Evolutionary conservation across 1,139 yeast genomes (phyloP).

Genomic region (Saccharomyces hybrid): DNA sequence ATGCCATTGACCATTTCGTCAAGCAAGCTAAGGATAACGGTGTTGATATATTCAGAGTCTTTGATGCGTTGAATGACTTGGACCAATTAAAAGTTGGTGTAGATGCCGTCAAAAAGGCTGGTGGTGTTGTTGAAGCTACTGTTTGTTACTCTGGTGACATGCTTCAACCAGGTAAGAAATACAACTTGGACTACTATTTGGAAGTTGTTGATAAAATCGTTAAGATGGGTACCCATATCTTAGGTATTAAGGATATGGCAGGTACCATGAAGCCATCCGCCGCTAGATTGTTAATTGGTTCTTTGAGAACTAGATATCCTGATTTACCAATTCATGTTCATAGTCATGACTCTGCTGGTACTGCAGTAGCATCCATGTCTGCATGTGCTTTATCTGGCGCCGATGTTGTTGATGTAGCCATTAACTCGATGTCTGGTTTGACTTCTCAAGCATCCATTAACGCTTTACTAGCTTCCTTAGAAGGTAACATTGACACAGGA

Average conservation of each 20-base stretch:
- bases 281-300: slow-evolving; percentile 69
- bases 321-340: slow-evolving; percentile 95
- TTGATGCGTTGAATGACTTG: slow-evolving; percentile 92
- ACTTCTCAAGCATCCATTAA: slow-evolving; percentile 96
- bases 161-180: slow-evolving; percentile 90
- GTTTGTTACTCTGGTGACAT: slow-evolving; percentile 98
- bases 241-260: slow-evolving; percentile 99
- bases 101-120: slow-evolving; percentile 95
- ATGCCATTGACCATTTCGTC: slow-evolving; percentile 95
- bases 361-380: slow-evolving; percentile 95
- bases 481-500: slow-evolving; percentile 76
- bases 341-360: slow-evolving; percentile 99
- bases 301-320: slow-evolving; percentile 81
- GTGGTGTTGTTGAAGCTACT: slow-evolving; percentile 98
- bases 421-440: slow-evolving; percentile 96
- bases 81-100: slow-evolving; percentile 97
- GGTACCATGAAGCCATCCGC: slow-evolving; percentile 97
- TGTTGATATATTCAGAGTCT: slow-evolving; percentile 94
- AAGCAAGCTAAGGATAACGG: slow-evolving; percentile 91
- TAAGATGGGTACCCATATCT: slow-evolving; percentile 87
- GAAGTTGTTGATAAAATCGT: slow-evolving; percentile 77
- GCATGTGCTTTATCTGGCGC: slow-evolving; percentile 96
- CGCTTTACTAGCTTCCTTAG: slow-evolving; percentile 86
- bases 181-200: slow-evolving; percentile 84
- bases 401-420: slow-evolving; percentile 94